Evolutionary conservation across 192 early-diverging fungal genomes (phyloP).

Genomic region (Phlyctochytrium planicorne): DNA sequence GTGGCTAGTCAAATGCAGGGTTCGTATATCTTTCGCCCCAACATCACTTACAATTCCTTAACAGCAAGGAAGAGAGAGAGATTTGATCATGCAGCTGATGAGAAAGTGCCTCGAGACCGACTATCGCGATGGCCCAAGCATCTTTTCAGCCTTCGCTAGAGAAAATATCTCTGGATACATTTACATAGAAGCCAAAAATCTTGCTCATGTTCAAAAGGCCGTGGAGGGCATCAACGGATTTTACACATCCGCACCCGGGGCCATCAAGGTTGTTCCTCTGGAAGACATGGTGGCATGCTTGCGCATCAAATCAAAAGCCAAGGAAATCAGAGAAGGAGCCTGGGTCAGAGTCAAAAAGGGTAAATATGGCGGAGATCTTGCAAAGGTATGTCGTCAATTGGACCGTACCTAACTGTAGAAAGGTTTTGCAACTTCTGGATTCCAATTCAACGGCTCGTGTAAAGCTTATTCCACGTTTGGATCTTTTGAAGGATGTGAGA

Average conservation of each 20-base stretch:
- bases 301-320: conserved; percentile 65
- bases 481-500: background rate
- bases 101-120: conserved; percentile 71
- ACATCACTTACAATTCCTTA: background rate
- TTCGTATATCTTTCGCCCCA: conserved; percentile 15
- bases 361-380: conserved; percentile 91
- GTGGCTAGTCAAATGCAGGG: conserved; percentile 84
- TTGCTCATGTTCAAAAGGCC: conserved; percentile 76
- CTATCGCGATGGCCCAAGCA: conserved; percentile 61
- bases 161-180: conserved; percentile 87
- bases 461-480: conserved; percentile 41
- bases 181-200: conserved; percentile 84
- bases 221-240: conserved; percentile 76
- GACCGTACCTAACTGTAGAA: background rate
- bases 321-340: conserved; percentile 60
- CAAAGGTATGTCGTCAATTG: conserved; percentile 56
- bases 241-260: conserved; percentile 60
- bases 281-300: conserved; percentile 91
- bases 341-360: conserved; percentile 93
- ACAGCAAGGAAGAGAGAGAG: conserved; percentile 82
- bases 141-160: conserved; percentile 78
- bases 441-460: conserved; percentile 30
- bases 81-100: conserved; percentile 78
- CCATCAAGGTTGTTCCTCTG: conserved; percentile 81
- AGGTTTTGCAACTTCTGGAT: conserved; percentile 38